Conservation (phyloP, 768 basidiomycete species). For the Pilatotrama ljubarskyi region DNA sequence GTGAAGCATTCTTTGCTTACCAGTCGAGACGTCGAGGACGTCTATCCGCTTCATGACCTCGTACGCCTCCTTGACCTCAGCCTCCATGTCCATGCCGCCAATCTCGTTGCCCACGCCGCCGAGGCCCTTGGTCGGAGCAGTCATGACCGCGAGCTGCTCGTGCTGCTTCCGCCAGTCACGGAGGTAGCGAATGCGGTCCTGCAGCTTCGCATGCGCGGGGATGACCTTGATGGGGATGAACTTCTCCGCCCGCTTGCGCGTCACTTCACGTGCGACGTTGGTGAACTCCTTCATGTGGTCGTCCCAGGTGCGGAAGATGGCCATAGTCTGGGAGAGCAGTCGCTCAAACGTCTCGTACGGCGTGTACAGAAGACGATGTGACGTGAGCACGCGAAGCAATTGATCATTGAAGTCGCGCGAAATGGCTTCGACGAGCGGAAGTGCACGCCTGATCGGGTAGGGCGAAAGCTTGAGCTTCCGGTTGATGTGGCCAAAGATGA, state of each 20-base stretch:
- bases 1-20: conserved; percentile 43
- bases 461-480: conserved; percentile 95
- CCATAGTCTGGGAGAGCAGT: conserved; percentile 69
- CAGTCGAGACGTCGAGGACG: conserved; percentile 89
- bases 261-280: conserved; percentile 82
- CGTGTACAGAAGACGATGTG: conserved; percentile 89
- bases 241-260: conserved; percentile 82
- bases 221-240: conserved; percentile 97
- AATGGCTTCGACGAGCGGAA: conserved; percentile 97
- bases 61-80: conserved; percentile 94
- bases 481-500: conserved; percentile 93
- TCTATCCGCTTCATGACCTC: conserved; percentile 97
- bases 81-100: conserved; percentile 96
- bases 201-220: conserved; percentile 87
- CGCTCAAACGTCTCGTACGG: conserved; percentile 95
- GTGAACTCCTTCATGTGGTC: conserved; percentile 67
- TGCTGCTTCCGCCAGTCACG: conserved; percentile 96
- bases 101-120: conserved; percentile 72
- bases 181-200: conserved; percentile 84
- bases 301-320: conserved; percentile 64
- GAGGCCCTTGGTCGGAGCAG: conserved; percentile 87
- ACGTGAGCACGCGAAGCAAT: conserved; percentile 85
- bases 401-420: conserved; percentile 97
- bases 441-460: conserved; percentile 92
- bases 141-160: conserved; percentile 97